Percentiles rank a stretch among this genome's conserved stretches.
These are phyloP conservation scores for Colletotrichum sojae DNA, from an alignment of 2,329 filamentous ascomycete species.

Conservation along the genomic window DNA sequence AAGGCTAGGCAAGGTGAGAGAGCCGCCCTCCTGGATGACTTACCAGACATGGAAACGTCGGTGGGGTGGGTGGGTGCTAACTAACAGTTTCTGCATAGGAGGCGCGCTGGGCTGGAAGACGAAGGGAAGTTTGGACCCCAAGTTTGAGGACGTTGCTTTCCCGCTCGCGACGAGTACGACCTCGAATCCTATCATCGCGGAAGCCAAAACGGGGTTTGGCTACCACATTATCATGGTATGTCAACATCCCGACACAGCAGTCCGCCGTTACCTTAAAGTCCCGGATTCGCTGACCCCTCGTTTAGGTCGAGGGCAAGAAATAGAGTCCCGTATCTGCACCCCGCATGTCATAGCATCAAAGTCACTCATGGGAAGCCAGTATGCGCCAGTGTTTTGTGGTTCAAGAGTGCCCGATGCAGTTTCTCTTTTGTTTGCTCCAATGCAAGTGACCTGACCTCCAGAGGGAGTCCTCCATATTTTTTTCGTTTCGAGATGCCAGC, in stretches of 20 bases:
- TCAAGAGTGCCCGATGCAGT: constrained; percentile 41
- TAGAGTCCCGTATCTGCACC: constrained; percentile 42
- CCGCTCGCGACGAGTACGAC: constrained; percentile 77
- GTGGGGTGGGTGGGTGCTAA: constrained; percentile 8
- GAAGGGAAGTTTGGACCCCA: constrained; percentile 75
- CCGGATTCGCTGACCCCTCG: constrained; percentile 8
- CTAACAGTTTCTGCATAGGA: constrained; percentile 58
- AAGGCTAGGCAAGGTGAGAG: constrained; percentile 75
- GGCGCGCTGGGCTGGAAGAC: constrained; percentile 82
- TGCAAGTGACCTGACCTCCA: constrained; percentile 52
- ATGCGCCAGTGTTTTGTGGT: constrained; percentile 24
- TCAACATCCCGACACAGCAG: constrained; percentile 4
- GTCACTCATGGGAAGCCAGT: constrained; percentile 28
- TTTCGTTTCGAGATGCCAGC: constrained; percentile 57
- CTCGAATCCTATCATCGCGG: constrained; percentile 73
- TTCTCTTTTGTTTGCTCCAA: constrained; percentile 45
- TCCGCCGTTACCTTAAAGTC: not conserved
- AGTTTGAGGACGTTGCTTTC: constrained; percentile 82
- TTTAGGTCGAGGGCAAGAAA: constrained; percentile 59
- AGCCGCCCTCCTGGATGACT: not conserved
- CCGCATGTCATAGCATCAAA: not conserved
- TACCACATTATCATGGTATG: constrained; percentile 86
- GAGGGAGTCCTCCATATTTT: constrained; percentile 52
- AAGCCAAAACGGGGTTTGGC: constrained; percentile 81
- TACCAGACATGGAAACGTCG: not conserved